These are phyloP conservation scores for Chaetomium tenue DNA, from an alignment of 495 filamentous ascomycete genomes.

Conservation along the genomic window DNA sequence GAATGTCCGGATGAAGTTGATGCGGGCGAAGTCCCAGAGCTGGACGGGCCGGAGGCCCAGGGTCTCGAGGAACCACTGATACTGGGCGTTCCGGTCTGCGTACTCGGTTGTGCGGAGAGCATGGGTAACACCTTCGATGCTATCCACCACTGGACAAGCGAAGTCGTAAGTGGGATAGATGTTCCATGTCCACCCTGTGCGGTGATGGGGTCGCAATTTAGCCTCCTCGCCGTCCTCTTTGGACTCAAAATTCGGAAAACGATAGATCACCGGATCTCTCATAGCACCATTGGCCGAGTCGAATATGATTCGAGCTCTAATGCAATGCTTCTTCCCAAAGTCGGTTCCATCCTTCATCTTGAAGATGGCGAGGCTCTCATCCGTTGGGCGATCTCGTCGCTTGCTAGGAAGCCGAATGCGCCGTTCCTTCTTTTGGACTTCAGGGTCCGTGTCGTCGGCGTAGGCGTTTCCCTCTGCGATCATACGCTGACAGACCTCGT, in stretches of 20 bases:
- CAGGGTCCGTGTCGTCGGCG: slow-evolving; percentile 11
- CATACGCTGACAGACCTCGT: slow-evolving; percentile 6
- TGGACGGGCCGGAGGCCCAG: not conserved
- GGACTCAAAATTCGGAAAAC: slow-evolving; percentile 44
- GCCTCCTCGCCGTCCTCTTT: slow-evolving; percentile 46
- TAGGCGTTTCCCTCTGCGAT: slow-evolving; percentile 6
- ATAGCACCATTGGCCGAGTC: slow-evolving; percentile 74
- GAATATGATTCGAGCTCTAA: slow-evolving; percentile 78
- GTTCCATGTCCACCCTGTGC: slow-evolving; percentile 82
- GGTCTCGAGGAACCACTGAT: not conserved
- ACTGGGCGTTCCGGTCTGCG: slow-evolving; percentile 4
- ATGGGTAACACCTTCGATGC: slow-evolving; percentile 4
- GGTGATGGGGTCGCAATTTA: slow-evolving; percentile 67
- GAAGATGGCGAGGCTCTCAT: slow-evolving; percentile 2
- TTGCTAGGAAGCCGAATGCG: slow-evolving; percentile 5
- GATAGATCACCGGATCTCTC: slow-evolving; percentile 87
- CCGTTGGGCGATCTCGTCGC: not conserved
- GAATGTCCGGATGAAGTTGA: slow-evolving; percentile 10
- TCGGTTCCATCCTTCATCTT: slow-evolving; percentile 7
- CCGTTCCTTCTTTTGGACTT: slow-evolving; percentile 1
- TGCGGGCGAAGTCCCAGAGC: slow-evolving; percentile 8
- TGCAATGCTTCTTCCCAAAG: slow-evolving; percentile 67
- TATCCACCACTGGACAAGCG: slow-evolving; percentile 38
- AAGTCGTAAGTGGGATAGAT: slow-evolving; percentile 96
- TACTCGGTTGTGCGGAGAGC: slow-evolving; percentile 11